Percentiles rank a stretch among this genome's conserved stretches.
phyloP scores from a whole-genome alignment of 257 asterid genomes.

The Nicotiana attenuata region DNA sequence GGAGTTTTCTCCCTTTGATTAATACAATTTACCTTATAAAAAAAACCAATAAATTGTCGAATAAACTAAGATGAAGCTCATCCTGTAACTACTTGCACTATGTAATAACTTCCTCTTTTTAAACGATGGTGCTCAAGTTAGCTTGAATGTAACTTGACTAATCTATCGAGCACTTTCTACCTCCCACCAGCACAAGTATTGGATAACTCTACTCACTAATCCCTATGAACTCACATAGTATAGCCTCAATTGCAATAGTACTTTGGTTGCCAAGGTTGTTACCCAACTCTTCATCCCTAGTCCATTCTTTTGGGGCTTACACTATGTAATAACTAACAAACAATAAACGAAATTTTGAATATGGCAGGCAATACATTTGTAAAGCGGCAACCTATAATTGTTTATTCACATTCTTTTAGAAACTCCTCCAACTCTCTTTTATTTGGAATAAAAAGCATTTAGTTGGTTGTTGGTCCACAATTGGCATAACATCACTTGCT shows the following conservation, averaged over 20 bases:
- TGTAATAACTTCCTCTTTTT: not conserved
- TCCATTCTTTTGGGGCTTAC: not conserved
- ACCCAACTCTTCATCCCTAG: not conserved
- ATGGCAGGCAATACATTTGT: not conserved
- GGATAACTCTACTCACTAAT: not conserved
- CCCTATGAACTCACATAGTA: not conserved
- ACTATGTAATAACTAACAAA: not conserved
- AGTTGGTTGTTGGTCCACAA: not conserved
- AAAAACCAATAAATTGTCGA: not conserved
- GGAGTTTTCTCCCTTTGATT: too few species aligned
- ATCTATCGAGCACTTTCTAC: not conserved
- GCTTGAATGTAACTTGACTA: not conserved
- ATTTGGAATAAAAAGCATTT: not conserved
- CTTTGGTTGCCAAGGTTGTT: not conserved
- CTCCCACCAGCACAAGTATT: not conserved
- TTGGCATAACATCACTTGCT: not conserved
- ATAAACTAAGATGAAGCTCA: too few species aligned
- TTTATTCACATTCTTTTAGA: not conserved
- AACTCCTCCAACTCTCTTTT: not conserved
- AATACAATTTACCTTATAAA: too few species aligned
- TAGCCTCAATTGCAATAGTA: not conserved
- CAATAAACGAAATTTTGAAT: not conserved
- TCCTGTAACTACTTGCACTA: not conserved
- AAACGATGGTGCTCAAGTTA: not conserved
- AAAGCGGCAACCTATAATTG: not conserved